phyloP scores from a whole-genome alignment of 495 filamentous ascomycete genomes.

The Cercophora scortea region DNA sequence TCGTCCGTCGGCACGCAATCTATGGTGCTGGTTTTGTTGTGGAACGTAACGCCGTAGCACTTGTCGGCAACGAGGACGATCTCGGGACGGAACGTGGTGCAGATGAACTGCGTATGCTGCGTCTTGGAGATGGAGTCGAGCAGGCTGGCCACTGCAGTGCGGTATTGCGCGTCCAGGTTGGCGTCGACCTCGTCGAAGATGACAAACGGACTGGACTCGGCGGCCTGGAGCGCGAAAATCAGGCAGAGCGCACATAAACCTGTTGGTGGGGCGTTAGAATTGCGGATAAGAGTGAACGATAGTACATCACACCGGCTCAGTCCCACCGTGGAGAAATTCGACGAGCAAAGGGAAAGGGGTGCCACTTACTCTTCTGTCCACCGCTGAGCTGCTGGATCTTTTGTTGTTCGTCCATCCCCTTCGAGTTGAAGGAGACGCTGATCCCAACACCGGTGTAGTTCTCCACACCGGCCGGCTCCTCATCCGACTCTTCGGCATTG shows the following conservation, averaged over 20 bases:
- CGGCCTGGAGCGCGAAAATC: conserved; percentile 97
- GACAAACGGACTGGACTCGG: conserved; percentile 96
- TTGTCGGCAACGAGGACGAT: conserved; percentile 94
- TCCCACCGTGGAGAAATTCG: neutral
- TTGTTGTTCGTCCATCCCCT: conserved; percentile 90
- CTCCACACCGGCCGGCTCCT: conserved; percentile 66
- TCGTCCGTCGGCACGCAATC: conserved; percentile 82
- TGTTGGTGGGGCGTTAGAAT: conserved; percentile 20
- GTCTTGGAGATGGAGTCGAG: conserved; percentile 64
- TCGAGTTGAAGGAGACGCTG: conserved; percentile 96
- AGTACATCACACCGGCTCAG: too few species aligned
- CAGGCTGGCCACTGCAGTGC: conserved; percentile 86
- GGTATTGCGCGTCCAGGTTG: conserved; percentile 95
- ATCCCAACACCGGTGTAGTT: conserved; percentile 98
- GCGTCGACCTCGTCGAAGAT: conserved; percentile 99
- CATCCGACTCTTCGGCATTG: conserved; percentile 57
- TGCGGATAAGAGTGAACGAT: conserved; percentile 2
- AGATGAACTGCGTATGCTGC: conserved; percentile 62
- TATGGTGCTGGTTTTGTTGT: conserved; percentile 86
- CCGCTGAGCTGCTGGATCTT: conserved; percentile 94
- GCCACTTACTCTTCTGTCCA: conserved; percentile 85
- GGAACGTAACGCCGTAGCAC: conserved; percentile 93
- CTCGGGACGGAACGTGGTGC: conserved; percentile 95
- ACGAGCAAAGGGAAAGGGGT: neutral
- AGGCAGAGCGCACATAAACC: conserved; percentile 91